Base-by-base conservation (phyloP, 148 eudicot genomes). In the Hydrangea macrophylla region DNA sequence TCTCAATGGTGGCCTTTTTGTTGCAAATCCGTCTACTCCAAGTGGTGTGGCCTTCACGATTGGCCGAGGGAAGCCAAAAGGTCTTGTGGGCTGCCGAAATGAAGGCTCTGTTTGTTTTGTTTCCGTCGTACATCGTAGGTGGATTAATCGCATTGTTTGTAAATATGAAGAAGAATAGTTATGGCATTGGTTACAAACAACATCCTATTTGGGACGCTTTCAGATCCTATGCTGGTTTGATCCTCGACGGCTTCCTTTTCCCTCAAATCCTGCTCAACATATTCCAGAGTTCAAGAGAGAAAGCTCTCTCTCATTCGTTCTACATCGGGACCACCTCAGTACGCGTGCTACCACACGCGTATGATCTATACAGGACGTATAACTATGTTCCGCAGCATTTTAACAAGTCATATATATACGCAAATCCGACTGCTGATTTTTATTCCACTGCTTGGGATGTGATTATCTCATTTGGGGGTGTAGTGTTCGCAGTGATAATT, bases 251-350 rank as follows among this genome's bases (percentile, higher is more conserved):
- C 18, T 79, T 75, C 33, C 79, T 79, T 6, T 45, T 79, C 40
- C 83, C 83, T 20, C 83, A 79, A 65, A 62, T 79, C 45, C 30
- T 75, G 22, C 68, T 74, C 45, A 74, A 74, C 62, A 28, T 67
- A 13, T 53, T 74, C 25, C 72, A 55, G 39, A 67, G 22, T 20
- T 39, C 78, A 7, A 68, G 10, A 9, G 70, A 66, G 24, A 72
- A 54, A 23, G 73, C 77, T 36, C 77, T 82, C 22, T 60, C 77
- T 40, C 73, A 30, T 59, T 59, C 75, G 0, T 82, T 82, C 26
- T 78, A 78, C 63, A 42, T 78, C 1, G 85, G 85, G 30, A 82
- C 78, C 10, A 75, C 80, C 2, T 60, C 76, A 25, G 71, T 78
- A 65, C 82, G 80, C 8, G 28, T 73, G 22, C 54, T 75, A 1